These are phyloP conservation scores for Sclerotinia trifoliorum DNA, from an alignment of 2,329 filamentous ascomycete genomes.

Conservation along the genomic window DNA sequence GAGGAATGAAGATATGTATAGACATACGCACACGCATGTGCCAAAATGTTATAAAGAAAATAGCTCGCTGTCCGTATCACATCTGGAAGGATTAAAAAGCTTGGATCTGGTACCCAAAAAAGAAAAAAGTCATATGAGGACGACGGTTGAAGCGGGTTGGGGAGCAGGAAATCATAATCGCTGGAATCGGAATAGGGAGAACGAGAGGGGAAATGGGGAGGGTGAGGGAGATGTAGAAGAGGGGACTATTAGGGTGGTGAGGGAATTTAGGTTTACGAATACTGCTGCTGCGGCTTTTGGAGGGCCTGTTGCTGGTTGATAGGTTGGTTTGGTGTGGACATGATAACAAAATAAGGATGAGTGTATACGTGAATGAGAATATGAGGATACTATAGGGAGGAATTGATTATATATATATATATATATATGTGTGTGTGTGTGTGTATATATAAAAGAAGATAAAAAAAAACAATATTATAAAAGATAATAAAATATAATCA, in stretches of 20 bases:
- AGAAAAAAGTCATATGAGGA: slow-evolving; percentile 12
- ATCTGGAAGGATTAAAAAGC: too few species aligned
- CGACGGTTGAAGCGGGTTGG: slow-evolving; percentile 3
- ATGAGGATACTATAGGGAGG: neutral
- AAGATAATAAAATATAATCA: too few species aligned
- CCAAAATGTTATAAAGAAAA: neutral
- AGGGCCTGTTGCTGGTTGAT: slow-evolving; percentile 8
- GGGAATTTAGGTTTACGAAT: slow-evolving; percentile 16
- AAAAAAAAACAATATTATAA: too few species aligned
- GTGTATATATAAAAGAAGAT: neutral
- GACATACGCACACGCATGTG: neutral
- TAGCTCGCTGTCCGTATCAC: too few species aligned
- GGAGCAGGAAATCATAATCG: neutral
- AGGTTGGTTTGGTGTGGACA: neutral
- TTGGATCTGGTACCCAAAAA: slow-evolving; percentile 18
- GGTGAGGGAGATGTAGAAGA: neutral
- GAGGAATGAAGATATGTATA: too few species aligned
- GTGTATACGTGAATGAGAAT: neutral
- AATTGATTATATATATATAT: too few species aligned
- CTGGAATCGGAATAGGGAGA: slow-evolving; percentile 3
- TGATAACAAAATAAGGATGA: neutral
- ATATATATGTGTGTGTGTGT: too few species aligned
- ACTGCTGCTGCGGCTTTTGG: neutral
- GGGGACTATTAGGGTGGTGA: slow-evolving; percentile 13
- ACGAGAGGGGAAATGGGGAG: neutral